Conservation (phyloP, 1,284 basidiomycete genomes). For the Rugosomyces carneus region DNA sequence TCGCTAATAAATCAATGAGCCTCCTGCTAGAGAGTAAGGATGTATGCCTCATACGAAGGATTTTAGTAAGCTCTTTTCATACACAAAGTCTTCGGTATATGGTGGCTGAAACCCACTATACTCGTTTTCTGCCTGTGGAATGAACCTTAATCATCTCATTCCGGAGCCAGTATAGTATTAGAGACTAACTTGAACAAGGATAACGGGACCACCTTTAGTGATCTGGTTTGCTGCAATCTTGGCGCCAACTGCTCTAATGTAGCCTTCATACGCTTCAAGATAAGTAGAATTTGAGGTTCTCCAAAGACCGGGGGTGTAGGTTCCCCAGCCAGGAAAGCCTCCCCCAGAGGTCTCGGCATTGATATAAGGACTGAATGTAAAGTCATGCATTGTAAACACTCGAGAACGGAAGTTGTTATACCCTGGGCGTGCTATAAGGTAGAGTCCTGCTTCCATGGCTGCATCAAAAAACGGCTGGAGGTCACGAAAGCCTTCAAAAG, state of each 20-base stretch:
- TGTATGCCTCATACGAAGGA: constrained; percentile 26
- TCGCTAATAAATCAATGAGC: constrained; percentile 24
- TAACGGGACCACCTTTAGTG: constrained; percentile 45
- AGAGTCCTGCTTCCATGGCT: constrained; percentile 39
- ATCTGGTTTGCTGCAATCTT: constrained; percentile 45
- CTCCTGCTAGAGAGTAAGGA: background rate
- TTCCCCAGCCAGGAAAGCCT: constrained; percentile 47
- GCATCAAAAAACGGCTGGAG: constrained; percentile 43
- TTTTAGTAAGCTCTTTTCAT: constrained; percentile 34
- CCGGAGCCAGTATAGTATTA: background rate
- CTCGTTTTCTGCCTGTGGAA: constrained; percentile 42
- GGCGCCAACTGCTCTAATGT: constrained; percentile 32
- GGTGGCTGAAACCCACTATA: constrained; percentile 35
- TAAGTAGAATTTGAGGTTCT: constrained; percentile 39
- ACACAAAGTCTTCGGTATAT: constrained; percentile 38
- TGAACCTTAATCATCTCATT: background rate
- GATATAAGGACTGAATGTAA: constrained; percentile 15
- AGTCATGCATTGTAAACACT: background rate
- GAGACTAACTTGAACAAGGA: constrained; percentile 41
- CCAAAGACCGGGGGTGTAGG: constrained; percentile 39
- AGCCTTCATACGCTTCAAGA: constrained; percentile 36
- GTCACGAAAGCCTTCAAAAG: constrained; percentile 42
- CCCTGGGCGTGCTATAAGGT: constrained; percentile 41
- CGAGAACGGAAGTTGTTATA: constrained; percentile 13
- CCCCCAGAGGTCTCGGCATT: constrained; percentile 48